Percentiles rank a stretch among this genome's conserved stretches.
Evolutionary conservation across 306 rosid genomes (phyloP).

Genomic region (Acacia melanoxylon): DNA sequence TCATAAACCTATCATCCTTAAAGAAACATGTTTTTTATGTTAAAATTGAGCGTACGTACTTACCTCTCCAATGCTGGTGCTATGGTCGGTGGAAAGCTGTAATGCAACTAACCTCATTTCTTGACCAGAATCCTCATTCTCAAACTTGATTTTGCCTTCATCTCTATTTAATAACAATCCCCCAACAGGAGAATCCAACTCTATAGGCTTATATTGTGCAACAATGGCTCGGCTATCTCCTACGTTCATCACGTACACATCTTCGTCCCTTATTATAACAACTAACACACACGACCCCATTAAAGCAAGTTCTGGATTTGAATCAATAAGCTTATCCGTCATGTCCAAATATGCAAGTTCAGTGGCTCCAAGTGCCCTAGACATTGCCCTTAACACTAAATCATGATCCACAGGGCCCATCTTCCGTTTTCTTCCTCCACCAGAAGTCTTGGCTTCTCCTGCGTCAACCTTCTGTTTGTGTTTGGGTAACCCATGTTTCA

Average conservation of each 20-base stretch:
- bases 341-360: constrained; percentile 81
- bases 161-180: constrained; percentile 39
- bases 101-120: constrained; percentile 65
- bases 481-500: constrained; percentile 78
- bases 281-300: neutral
- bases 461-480: constrained; percentile 68
- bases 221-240: constrained; percentile 95
- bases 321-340: constrained; percentile 74
- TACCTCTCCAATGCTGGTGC: constrained; percentile 88
- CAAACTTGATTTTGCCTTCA: constrained; percentile 36
- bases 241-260: constrained; percentile 61
- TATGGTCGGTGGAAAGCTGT: constrained; percentile 94
- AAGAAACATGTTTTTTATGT: neutral
- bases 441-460: constrained; percentile 52
- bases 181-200: constrained; percentile 37
- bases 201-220: constrained; percentile 50
- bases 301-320: neutral
- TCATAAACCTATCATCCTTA: neutral
- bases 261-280: neutral
- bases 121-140: constrained; percentile 30
- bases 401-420: constrained; percentile 82
- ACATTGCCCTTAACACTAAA: constrained; percentile 72
- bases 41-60: neutral
- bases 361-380: constrained; percentile 72
- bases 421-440: constrained; percentile 59